A percentile compares a stretch with the other conserved stretches of the same genome.
phyloP scores from a whole-genome alignment of 2,329 filamentous ascomycete genomes.

The Mycosphaerella sp. region DNA sequence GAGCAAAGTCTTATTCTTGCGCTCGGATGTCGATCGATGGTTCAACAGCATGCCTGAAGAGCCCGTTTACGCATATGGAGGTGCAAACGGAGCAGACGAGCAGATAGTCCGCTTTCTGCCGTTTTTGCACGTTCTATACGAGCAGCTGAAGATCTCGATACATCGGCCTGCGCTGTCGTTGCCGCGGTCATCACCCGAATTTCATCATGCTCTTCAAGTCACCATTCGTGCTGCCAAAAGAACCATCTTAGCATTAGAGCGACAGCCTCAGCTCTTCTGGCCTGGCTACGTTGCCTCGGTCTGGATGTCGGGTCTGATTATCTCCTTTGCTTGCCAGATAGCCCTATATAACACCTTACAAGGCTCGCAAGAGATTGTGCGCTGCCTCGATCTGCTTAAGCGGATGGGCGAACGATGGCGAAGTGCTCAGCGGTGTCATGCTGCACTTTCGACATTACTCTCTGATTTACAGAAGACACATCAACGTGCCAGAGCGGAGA shows the following conservation, averaged over 20 bases:
- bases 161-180: slow-evolving; percentile 36
- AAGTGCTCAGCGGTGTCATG: slow-evolving; percentile 20
- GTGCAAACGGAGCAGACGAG: slow-evolving; percentile 14
- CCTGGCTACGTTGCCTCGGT: slow-evolving; percentile 34
- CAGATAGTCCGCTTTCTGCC: slow-evolving; percentile 22
- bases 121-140: slow-evolving; percentile 33
- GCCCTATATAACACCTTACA: slow-evolving; percentile 27
- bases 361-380: slow-evolving; percentile 23
- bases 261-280: slow-evolving; percentile 29
- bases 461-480: slow-evolving; percentile 18
- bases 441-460: slow-evolving; percentile 19
- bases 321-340: slow-evolving; percentile 35
- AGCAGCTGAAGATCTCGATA: slow-evolving; percentile 33
- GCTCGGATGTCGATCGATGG: slow-evolving; percentile 25
- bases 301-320: slow-evolving; percentile 38
- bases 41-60: slow-evolving; percentile 25
- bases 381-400: slow-evolving; percentile 20
- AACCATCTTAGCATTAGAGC: slow-evolving; percentile 27
- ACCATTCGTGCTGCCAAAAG: slow-evolving; percentile 30
- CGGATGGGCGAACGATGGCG: slow-evolving; percentile 20
- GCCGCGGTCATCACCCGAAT: slow-evolving; percentile 27
- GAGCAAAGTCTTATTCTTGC: slow-evolving; percentile 20
- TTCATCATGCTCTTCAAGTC: slow-evolving; percentile 32
- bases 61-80: slow-evolving; percentile 15
- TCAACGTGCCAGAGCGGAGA: slow-evolving; percentile 1